Percentiles rank a stretch among this genome's conserved stretches.
Conservation (phyloP, 2,329 filamentous ascomycete species). For the Botrytis deweyae region DNA sequence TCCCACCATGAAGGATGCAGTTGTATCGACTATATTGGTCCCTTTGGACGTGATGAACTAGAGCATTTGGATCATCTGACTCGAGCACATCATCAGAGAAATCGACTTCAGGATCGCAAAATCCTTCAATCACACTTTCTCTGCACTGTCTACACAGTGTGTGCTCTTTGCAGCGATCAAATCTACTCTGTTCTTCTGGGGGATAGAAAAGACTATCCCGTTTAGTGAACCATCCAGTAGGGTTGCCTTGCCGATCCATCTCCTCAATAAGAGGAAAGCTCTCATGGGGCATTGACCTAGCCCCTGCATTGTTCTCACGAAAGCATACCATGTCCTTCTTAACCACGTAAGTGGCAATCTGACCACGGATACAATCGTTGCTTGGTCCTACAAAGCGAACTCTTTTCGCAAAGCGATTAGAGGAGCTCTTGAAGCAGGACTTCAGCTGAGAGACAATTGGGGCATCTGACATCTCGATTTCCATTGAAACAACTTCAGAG, state of each 20-base stretch:
- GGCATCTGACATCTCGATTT: constrained; percentile 11
- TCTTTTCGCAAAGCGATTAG: constrained; percentile 14
- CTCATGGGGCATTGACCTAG: background rate
- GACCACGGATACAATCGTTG: background rate
- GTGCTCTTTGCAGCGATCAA: background rate
- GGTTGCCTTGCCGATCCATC: background rate
- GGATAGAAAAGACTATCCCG: background rate
- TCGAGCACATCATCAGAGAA: constrained; percentile 1
- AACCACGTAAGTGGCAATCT: background rate
- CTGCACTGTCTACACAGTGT: background rate
- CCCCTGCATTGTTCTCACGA: background rate
- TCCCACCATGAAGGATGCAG: constrained; percentile 6
- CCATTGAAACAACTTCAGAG: constrained; percentile 6
- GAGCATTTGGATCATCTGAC: background rate
- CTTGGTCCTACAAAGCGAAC: constrained; percentile 17
- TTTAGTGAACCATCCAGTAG: constrained; percentile 11
- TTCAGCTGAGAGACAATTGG: constrained; percentile 11
- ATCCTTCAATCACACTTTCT: background rate
- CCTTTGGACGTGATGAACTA: background rate
- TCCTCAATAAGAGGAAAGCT: background rate
- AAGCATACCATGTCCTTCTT: background rate
- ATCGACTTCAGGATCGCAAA: constrained; percentile 5
- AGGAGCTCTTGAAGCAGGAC: constrained; percentile 10
- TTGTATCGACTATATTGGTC: constrained; percentile 1
- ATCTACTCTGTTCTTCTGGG: background rate